A percentile compares a stretch with the other conserved stretches of the same genome.
Conservation (phyloP, 78 protist species). For the Dictyostelium firmibasis region DNA sequence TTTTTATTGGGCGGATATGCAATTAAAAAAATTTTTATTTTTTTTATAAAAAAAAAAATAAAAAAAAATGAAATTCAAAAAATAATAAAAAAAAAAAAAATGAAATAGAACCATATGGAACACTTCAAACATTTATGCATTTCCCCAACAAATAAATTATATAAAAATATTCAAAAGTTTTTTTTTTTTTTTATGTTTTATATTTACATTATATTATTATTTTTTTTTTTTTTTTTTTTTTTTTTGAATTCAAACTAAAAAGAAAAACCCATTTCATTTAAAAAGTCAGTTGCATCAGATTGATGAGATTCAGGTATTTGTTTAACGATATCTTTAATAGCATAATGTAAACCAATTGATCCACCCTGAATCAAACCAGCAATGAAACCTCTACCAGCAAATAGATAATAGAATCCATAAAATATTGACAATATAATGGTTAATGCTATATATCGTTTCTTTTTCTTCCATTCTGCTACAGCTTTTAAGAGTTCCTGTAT, state of each 20-base stretch:
- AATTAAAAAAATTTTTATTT: no score
- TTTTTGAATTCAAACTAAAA: not conserved
- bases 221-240: no score
- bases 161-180: no score
- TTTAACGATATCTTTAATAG: not conserved
- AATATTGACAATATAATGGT: not conserved
- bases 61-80: no score
- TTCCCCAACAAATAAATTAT: not conserved
- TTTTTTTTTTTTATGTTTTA: no score
- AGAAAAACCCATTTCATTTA: conserved; percentile 2
- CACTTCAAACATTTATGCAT: not conserved
- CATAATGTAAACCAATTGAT: not conserved
- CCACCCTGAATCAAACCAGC: not conserved
- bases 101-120: not conserved
- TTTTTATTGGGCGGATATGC: no score
- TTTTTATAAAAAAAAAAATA: no score
- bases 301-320: not conserved
- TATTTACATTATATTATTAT: no score
- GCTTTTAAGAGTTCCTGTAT: not conserved
- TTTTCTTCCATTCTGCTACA: not conserved
- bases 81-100: no score
- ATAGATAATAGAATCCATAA: not conserved
- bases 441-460: not conserved
- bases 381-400: not conserved
- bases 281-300: not conserved